These are phyloP conservation scores for Omphalotus guepiniiformis DNA, from an alignment of 768 basidiomycete species.

Conservation along the genomic window DNA sequence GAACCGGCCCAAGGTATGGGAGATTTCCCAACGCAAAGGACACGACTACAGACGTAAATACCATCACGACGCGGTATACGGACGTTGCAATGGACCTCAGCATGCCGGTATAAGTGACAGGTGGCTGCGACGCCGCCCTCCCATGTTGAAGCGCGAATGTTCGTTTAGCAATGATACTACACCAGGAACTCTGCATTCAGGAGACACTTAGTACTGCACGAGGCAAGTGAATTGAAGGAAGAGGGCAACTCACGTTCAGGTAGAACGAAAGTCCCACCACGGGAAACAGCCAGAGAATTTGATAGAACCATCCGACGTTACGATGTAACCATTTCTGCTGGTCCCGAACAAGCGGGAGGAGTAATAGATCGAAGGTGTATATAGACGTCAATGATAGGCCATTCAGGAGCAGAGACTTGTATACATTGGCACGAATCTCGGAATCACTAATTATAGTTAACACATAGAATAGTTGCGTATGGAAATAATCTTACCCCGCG, in stretches of 20 bases:
- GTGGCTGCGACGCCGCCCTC: conserved; percentile 38
- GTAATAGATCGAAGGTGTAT: conserved; percentile 69
- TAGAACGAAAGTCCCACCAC: conserved; percentile 74
- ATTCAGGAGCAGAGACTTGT: conserved; percentile 76
- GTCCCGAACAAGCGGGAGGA: conserved; percentile 62
- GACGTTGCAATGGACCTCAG: conserved; percentile 74
- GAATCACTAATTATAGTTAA: conserved; percentile 37
- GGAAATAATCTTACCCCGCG: conserved; percentile 42
- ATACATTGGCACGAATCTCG: conserved; percentile 69
- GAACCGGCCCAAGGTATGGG: conserved; percentile 58
- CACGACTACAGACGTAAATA: conserved; percentile 67
- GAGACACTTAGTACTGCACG: conserved; percentile 9
- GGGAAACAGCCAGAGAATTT: conserved; percentile 74
- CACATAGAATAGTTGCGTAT: conserved; percentile 10
- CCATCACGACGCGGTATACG: conserved; percentile 79
- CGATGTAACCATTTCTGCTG: conserved; percentile 64
- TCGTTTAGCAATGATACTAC: conserved; percentile 68
- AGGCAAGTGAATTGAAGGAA: not conserved
- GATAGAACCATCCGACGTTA: conserved; percentile 75
- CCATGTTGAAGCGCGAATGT: conserved; percentile 72
- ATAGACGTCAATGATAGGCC: conserved; percentile 66
- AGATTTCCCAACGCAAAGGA: conserved; percentile 61
- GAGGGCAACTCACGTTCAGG: conserved; percentile 61
- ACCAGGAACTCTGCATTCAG: conserved; percentile 77
- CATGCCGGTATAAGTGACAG: conserved; percentile 64